Evolutionary conservation across 495 filamentous ascomycete species (phyloP), one percentile per base, ranked within the genome.

Genomic region (Cercophora newfieldiana): DNA sequence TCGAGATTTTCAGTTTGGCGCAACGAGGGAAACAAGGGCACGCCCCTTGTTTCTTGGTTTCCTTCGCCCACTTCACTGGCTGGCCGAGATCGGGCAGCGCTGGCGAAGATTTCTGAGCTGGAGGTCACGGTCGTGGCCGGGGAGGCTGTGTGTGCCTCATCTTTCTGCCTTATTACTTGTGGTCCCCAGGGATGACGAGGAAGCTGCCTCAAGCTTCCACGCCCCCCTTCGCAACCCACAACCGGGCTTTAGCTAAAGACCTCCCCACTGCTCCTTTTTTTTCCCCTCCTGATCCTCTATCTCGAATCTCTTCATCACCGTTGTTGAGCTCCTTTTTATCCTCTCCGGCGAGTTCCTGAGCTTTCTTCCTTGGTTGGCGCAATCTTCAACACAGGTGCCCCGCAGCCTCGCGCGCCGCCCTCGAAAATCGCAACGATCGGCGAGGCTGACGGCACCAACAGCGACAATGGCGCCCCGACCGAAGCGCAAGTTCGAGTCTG

Each of bases 401-500:
- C 10, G 18, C 37, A 44, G 37, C 37, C 37, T 44, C 18, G 37
- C 18, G 10, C 12, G 12, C 12, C 10, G 2, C 37, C 37, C 18
- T 44, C 10, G 37, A 44, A 2, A 14, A 44, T 2, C 37, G 18
- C 37, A 50, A 22, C 7, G n/a, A 53, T 3, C 57, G 26, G 53
- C 48, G 30, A 53, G 66, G 2, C 25, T 53, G 14, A 44, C 12
- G 18, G 18, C 12, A 14, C 37, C 37, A 44, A 44, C 37, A 8
- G 48, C 30, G n/a, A 24, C 24, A 7, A 54, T 64, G 24, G 47
- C 19, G 16, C 18, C 49, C 29, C 61, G 53, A 29, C 24, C 55
- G 30, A 60, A 64, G 26, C 61, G 60, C 33, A 64, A 60, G 33
- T 49, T 56, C 50, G 59, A 61, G 21, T 21, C 56, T 2, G 12